Base-by-base conservation (phyloP, 2,329 filamentous ascomycete species). In the Fragosphaeria purpurea region DNA sequence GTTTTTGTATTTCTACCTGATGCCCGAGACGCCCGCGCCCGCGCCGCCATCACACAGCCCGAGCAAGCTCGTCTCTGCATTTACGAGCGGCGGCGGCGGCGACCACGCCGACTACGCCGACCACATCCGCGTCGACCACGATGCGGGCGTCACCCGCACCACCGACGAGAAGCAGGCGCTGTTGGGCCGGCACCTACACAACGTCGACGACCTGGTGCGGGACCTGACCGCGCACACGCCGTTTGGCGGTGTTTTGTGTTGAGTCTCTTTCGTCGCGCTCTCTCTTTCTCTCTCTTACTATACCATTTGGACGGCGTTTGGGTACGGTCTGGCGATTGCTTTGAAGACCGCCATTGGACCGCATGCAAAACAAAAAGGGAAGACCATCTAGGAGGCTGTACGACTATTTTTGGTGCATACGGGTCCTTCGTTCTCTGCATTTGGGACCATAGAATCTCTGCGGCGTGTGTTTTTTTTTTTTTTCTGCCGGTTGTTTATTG, bases 1-100 rank as follows among this genome's bases (percentile, higher is more conserved):
- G 67, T 97, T 97, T 64, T 72, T 98, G 47, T 97, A 97, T 73
- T 97, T 97, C 68, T 98, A 97, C 67, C 83, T 98, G 59, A 95
- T 97, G 85, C 90, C 91, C 47, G 93, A 98, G 69, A 80, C 79
- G 0, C 82, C 76, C 43, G 71, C 76, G 22, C 70, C 75, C 7
- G 70, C 67, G 31, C 72, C 82, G 61, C 67, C 82, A 54, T 80
- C 84, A 65, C 76, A 81, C 54, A 85, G 80, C 61, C 82, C 83
- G 1, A 85, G 79, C 65, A 87, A 86, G 67, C 70, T 85, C 11
- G 74, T 74, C 3, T 76, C 75, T 46, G 78, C 77, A 1, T 80
- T 83, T 58, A 22, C 22, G 22, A 22, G 22, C 22, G 22, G 22
- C 22, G 69, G 69, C 6, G 63, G 65, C 52, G 60, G 66, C 44